These are phyloP conservation scores for Aspergillus sp. DNA, from an alignment of 2,329 filamentous ascomycete species.

Conservation along the genomic window DNA sequence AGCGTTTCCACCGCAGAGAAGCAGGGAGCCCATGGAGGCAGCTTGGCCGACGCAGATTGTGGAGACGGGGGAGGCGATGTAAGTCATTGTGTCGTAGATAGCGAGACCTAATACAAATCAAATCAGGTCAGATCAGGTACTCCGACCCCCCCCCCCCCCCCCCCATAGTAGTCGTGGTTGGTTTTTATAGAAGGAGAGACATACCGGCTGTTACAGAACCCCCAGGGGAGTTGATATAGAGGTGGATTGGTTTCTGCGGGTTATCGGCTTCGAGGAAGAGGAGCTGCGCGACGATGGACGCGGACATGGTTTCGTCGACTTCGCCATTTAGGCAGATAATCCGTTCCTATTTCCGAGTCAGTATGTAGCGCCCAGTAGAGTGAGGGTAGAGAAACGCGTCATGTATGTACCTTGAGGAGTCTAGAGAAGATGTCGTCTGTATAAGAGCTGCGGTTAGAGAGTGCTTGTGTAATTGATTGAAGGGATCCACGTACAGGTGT, in stretches of 20 bases:
- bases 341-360: constrained; percentile 67
- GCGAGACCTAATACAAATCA: constrained; percentile 52
- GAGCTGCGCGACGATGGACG: constrained; percentile 92
- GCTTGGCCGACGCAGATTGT: constrained; percentile 95
- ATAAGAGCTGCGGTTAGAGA: constrained; percentile 9
- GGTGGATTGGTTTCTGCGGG: constrained; percentile 89
- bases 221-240: constrained; percentile 97
- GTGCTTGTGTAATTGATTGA: not conserved
- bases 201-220: constrained; percentile 81
- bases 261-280: constrained; percentile 98
- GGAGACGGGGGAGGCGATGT: constrained; percentile 87
- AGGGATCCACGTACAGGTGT: constrained; percentile 63
- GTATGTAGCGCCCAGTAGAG: constrained; percentile 24
- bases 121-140: not conserved
- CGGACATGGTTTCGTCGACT: constrained; percentile 86
- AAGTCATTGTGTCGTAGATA: constrained; percentile 99
- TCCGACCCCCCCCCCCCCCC: not conserved
- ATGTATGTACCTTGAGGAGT: constrained; percentile 63
- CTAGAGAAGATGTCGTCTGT: constrained; percentile 81
- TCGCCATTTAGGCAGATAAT: constrained; percentile 92
- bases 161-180: not conserved
- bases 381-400: not conserved
- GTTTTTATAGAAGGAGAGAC: constrained; percentile 3
- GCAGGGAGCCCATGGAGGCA: constrained; percentile 88
- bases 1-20: constrained; percentile 80